These are phyloP conservation scores for Euphorbia tirucalli DNA, from an alignment of 345 rosid species.

Conservation along the genomic window DNA sequence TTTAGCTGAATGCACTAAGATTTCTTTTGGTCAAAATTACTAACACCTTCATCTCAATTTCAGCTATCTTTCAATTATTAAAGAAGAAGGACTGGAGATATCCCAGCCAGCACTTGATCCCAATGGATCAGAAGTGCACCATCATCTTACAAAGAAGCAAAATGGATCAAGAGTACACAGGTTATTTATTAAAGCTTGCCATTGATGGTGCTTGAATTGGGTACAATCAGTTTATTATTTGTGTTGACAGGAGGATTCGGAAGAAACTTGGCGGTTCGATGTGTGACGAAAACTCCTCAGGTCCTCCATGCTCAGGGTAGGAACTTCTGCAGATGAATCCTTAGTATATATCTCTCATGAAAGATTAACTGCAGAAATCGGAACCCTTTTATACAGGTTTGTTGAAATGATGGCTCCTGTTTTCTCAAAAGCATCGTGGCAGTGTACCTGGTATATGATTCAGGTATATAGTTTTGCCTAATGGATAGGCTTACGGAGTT, in stretches of 20 bases:
- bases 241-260: slow-evolving; percentile 39
- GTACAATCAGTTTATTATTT: neutral
- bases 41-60: neutral
- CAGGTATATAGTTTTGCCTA: slow-evolving; percentile 63
- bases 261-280: slow-evolving; percentile 29
- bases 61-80: slow-evolving; percentile 66
- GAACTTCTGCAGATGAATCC: neutral
- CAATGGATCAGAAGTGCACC: slow-evolving; percentile 50
- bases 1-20: neutral
- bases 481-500: no score
- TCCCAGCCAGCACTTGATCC: slow-evolving; percentile 87
- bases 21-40: neutral
- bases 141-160: slow-evolving; percentile 53
- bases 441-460: slow-evolving; percentile 78
- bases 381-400: slow-evolving; percentile 42
- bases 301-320: slow-evolving; percentile 54
- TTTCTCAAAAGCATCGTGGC: slow-evolving; percentile 82
- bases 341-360: neutral
- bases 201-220: neutral
- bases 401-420: slow-evolving; percentile 93
- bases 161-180: slow-evolving; percentile 56
- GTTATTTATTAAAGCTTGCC: slow-evolving; percentile 26
- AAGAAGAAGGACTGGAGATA: slow-evolving; percentile 76
- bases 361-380: neutral
- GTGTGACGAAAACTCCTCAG: slow-evolving; percentile 43